Conservation (phyloP, 345 rosid species). For the sweet orange (Citrus sinensis) region DNA sequence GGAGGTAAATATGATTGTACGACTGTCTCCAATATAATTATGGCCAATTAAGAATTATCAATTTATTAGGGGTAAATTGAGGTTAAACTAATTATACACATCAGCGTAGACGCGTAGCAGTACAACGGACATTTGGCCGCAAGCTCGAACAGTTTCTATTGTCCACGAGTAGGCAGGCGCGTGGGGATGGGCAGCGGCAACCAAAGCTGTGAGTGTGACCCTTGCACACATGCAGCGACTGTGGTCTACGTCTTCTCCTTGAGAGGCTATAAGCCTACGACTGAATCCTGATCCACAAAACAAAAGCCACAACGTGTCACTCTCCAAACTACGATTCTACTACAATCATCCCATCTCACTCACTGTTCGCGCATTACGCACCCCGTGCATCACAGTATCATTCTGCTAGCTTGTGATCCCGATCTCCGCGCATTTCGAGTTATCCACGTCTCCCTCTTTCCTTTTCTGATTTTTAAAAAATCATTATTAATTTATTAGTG, state of each 20-base stretch:
- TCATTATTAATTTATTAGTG: too few relatives aligned
- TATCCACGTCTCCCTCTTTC: not conserved
- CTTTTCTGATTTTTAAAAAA: not conserved
- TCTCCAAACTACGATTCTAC: not conserved
- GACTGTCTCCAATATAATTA: too few relatives aligned
- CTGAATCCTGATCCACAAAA: not conserved
- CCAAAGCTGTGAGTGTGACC: constrained; percentile 1
- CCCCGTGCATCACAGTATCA: too few relatives aligned
- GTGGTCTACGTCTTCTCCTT: not conserved
- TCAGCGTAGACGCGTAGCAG: too few relatives aligned
- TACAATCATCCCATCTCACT: too few relatives aligned
- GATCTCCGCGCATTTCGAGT: constrained; percentile 2
- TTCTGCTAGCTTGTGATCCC: too few relatives aligned
- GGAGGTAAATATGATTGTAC: too few relatives aligned
- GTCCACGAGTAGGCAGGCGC: not conserved
- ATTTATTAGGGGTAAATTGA: too few relatives aligned
- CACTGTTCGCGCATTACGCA: not conserved
- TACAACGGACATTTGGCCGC: too few relatives aligned
- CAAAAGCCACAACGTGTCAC: constrained; percentile 2
- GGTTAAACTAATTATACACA: too few relatives aligned
- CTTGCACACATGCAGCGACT: not conserved
- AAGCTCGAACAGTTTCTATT: too few relatives aligned
- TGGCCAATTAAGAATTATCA: too few relatives aligned
- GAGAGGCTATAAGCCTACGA: not conserved
- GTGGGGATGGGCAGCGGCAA: not conserved